Evolutionary conservation across 176 grass and related monocot species (phyloP).

Genomic region (Oryza glaberrima): DNA sequence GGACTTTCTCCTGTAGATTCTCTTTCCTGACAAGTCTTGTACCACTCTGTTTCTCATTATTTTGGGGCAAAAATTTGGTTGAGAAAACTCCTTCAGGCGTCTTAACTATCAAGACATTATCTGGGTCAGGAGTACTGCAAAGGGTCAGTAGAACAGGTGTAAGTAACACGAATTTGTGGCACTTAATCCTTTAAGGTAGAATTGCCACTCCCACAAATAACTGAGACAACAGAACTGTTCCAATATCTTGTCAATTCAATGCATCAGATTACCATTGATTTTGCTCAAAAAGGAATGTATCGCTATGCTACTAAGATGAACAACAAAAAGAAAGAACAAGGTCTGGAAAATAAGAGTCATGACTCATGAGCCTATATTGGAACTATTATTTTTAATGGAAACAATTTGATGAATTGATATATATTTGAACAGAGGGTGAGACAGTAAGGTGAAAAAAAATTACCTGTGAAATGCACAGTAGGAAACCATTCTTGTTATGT

Average conservation of each 20-base stretch:
- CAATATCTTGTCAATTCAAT: slow-evolving; percentile 7
- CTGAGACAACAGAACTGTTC: slow-evolving; percentile 1
- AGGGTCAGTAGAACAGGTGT: background rate
- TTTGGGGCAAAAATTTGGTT: slow-evolving; percentile 67
- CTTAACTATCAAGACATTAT: slow-evolving; percentile 78
- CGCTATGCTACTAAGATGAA: background rate
- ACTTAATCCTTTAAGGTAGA: background rate
- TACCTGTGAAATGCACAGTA: slow-evolving; percentile 92
- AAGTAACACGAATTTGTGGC: slow-evolving; percentile 10
- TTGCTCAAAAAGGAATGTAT: slow-evolving; percentile 13
- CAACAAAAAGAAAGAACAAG: background rate
- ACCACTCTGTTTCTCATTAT: slow-evolving; percentile 55
- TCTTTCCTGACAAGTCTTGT: slow-evolving; percentile 65
- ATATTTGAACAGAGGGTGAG: slow-evolving; percentile 25
- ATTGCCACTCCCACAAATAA: slow-evolving; percentile 33
- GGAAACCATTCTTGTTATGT: slow-evolving; percentile 73
- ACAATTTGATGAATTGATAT: background rate
- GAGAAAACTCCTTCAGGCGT: slow-evolving; percentile 75
- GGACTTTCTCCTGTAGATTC: slow-evolving; percentile 40
- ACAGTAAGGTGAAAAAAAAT: slow-evolving; percentile 20
- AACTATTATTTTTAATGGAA: slow-evolving; percentile 26
- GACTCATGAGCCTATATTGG: background rate
- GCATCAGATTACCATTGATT: background rate
- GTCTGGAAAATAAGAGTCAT: background rate
- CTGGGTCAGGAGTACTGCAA: slow-evolving; percentile 62